A percentile compares a stretch with the other conserved stretches of the same genome.
Evolutionary conservation across 2,329 filamentous ascomycete genomes (phyloP).

Genomic region (Paracorniculantispora psalliotae): DNA sequence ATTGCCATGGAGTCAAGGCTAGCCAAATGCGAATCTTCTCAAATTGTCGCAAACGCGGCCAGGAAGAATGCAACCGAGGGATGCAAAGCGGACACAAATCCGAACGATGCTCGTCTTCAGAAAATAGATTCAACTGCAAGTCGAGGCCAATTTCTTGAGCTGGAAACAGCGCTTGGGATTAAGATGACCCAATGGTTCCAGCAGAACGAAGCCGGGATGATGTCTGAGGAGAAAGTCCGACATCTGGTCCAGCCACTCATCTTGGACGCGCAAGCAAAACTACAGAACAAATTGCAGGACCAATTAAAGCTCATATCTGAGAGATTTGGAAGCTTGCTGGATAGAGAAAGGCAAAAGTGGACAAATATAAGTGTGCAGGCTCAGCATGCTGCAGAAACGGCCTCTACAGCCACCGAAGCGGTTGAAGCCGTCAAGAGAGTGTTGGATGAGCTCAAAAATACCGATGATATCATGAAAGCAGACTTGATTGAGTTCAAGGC

Average conservation of each 20-base stretch:
- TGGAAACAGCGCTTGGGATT: neutral
- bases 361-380: slow-evolving; percentile 14
- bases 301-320: neutral
- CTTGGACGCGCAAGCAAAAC: neutral
- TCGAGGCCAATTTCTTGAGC: neutral
- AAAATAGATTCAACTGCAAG: neutral
- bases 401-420: neutral
- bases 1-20: neutral
- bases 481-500: neutral
- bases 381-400: neutral
- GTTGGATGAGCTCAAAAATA: no score
- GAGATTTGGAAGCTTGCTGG: slow-evolving; percentile 16
- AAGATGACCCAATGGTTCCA: neutral
- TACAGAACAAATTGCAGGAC: neutral
- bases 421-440: neutral
- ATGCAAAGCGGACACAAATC: neutral
- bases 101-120: neutral
- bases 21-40: neutral
- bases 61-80: neutral
- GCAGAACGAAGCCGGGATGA: neutral
- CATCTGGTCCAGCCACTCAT: neutral
- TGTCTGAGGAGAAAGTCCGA: neutral
- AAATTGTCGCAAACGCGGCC: neutral
- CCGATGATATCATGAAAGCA: neutral
- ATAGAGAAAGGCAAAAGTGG: slow-evolving; percentile 17